phyloP scores from a whole-genome alignment of 129 eudicot species.

The Smallanthus sonchifolius region DNA sequence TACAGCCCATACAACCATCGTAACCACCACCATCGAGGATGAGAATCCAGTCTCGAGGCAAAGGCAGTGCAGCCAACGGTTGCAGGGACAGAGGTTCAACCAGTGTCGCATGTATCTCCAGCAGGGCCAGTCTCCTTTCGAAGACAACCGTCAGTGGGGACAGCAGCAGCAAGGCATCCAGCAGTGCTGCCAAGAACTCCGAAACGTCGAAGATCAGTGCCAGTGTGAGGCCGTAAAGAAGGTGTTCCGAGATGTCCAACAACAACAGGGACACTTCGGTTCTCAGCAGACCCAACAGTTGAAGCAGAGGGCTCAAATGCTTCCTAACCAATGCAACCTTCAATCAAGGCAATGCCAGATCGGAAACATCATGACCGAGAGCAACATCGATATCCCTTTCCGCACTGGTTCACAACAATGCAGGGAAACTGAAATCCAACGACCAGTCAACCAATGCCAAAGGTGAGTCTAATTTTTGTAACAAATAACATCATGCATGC shows the following conservation, averaged over 20 bases:
- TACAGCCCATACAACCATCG: conserved; percentile 23
- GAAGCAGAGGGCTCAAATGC: conserved; percentile 17
- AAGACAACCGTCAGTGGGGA: background rate
- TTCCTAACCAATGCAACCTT: conserved; percentile 18
- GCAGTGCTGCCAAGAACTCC: conserved; percentile 22
- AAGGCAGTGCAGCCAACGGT: background rate
- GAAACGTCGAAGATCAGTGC: conserved; percentile 11
- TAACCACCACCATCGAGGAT: conserved; percentile 23
- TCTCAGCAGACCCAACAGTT: background rate
- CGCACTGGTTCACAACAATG: background rate
- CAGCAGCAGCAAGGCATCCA: background rate
- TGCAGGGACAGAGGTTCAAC: conserved; percentile 4
- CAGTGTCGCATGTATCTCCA: conserved; percentile 14
- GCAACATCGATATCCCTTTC: background rate
- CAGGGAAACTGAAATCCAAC: background rate
- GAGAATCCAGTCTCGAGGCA: conserved; percentile 22
- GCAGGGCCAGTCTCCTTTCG: background rate
- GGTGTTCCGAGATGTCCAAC: background rate
- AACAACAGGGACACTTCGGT: background rate
- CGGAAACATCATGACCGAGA: conserved; percentile 11
- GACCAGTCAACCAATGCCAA: conserved; percentile 1
- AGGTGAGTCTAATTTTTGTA: background rate
- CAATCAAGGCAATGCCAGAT: background rate
- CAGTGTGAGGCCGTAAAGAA: too few species aligned
- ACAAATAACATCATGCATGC: too few species aligned